Evolutionary conservation across 306 rosid species (phyloP).

Genomic region (Senna tora): DNA sequence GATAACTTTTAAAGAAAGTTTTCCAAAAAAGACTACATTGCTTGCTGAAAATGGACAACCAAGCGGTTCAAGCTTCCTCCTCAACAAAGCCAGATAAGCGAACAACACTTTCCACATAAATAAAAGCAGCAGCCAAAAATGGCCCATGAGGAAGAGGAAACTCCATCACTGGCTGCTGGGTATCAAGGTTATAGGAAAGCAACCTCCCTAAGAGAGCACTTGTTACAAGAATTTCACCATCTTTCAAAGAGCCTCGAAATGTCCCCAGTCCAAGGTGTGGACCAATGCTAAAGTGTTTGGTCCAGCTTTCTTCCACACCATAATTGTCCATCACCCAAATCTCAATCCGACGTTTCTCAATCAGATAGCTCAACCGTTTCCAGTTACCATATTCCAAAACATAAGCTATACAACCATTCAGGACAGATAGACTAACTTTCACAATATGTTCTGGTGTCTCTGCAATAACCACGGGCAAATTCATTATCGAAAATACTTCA

Average conservation of each 20-base stretch:
- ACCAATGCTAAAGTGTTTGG: neutral
- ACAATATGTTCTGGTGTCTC: neutral
- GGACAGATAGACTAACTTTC: neutral
- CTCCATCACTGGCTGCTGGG: neutral
- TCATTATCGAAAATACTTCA: slow-evolving; percentile 6
- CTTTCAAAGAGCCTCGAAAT: neutral
- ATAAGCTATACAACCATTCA: neutral
- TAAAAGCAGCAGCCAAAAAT: neutral
- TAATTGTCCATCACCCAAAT: slow-evolving; percentile 1
- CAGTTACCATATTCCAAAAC: neutral
- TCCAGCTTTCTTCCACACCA: slow-evolving; percentile 1
- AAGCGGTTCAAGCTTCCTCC: neutral
- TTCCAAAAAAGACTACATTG: too few species aligned
- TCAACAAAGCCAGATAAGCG: neutral
- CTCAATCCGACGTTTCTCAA: neutral
- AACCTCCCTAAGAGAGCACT: neutral
- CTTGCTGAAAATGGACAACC: too few species aligned
- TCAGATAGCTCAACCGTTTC: too few species aligned
- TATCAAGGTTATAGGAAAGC: neutral
- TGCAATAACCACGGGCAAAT: neutral
- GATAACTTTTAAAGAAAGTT: too few species aligned
- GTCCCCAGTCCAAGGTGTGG: neutral
- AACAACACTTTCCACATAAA: neutral
- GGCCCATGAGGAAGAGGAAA: neutral
- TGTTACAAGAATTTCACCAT: neutral